phyloP scores from a whole-genome alignment of 163 green algal genomes.

The Scenedesmus sp. region DNA sequence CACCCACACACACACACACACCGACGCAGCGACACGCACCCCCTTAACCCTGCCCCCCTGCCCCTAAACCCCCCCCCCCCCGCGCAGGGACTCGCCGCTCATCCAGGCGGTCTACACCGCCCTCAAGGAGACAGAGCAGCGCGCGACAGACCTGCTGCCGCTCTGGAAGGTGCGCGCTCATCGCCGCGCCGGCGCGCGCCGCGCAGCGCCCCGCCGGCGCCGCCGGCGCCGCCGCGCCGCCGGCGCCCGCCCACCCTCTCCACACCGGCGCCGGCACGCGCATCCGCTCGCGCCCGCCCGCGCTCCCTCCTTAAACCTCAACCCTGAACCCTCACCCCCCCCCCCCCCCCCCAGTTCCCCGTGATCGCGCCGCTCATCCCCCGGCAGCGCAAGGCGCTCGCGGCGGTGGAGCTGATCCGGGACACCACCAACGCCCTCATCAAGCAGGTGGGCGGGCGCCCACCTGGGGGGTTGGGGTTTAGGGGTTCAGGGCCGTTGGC shows the following conservation, averaged over 20 bases:
- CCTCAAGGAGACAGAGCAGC: constrained; percentile 96
- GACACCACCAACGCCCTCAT: constrained; percentile 83
- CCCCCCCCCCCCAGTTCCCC: constrained; percentile 35
- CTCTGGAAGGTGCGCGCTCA: constrained; percentile 88
- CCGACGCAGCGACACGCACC: too few relatives aligned
- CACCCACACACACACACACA: too few relatives aligned
- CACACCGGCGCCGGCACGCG: too few relatives aligned
- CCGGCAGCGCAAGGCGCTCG: constrained; percentile 87
- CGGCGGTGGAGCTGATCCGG: constrained; percentile 92
- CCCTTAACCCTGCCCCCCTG: too few relatives aligned
- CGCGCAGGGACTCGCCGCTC: background rate
- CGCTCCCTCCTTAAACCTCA: too few relatives aligned
- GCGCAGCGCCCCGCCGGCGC: too few relatives aligned
- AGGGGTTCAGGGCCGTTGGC: too few relatives aligned
- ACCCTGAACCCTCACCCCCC: too few relatives aligned
- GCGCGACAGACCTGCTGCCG: constrained; percentile 96
- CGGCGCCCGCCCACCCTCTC: too few relatives aligned
- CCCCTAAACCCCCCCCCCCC: background rate
- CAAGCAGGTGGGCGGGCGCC: background rate
- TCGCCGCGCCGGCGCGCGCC: too few relatives aligned
- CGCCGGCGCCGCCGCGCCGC: too few relatives aligned
- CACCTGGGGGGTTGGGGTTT: background rate
- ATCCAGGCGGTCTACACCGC: constrained; percentile 94
- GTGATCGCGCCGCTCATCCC: constrained; percentile 60
- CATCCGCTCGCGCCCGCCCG: too few relatives aligned